Conservation (phyloP, 805 yeast species). For the Metschnikowia lunata region DNA sequence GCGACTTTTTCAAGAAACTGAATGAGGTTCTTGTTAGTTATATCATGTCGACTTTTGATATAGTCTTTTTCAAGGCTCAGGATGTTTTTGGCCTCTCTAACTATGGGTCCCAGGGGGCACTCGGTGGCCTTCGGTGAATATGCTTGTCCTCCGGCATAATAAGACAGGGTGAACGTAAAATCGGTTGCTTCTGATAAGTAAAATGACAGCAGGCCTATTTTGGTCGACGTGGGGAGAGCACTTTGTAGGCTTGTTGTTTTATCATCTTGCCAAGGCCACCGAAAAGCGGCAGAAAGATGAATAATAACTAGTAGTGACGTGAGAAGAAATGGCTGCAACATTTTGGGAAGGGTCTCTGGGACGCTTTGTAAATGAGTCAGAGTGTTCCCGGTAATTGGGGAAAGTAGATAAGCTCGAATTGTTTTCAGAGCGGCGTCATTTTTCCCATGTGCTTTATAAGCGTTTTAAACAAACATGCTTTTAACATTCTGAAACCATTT, state of each 20-base stretch:
- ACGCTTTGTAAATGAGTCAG: no score
- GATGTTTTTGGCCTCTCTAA: slow-evolving; percentile 26
- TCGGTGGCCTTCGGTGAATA: slow-evolving; percentile 28
- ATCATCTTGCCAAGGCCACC: slow-evolving; percentile 22
- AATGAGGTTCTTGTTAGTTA: slow-evolving; percentile 27
- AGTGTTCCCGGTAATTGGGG: no score
- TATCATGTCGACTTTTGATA: slow-evolving; percentile 21
- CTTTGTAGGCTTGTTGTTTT: slow-evolving; percentile 6
- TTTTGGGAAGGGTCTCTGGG: no score
- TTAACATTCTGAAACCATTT: no score
- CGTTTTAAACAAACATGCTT: no score
- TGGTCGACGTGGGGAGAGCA: slow-evolving; percentile 5
- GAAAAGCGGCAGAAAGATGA: slow-evolving; percentile 2
- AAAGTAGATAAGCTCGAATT: no score
- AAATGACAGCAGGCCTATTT: not conserved
- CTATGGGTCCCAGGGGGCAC: slow-evolving; percentile 27
- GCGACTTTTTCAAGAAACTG: slow-evolving; percentile 28
- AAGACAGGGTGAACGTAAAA: not conserved
- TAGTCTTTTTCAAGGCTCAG: slow-evolving; percentile 25
- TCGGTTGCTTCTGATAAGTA: not conserved
- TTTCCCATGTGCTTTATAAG: no score
- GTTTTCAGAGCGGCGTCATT: no score
- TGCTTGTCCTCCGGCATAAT: slow-evolving; percentile 15
- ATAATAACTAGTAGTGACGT: no score
- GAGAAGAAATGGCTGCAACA: not conserved